Evolutionary conservation across 1,139 yeast genomes (phyloP).

Genomic region (Yamadazyma triangularis): DNA sequence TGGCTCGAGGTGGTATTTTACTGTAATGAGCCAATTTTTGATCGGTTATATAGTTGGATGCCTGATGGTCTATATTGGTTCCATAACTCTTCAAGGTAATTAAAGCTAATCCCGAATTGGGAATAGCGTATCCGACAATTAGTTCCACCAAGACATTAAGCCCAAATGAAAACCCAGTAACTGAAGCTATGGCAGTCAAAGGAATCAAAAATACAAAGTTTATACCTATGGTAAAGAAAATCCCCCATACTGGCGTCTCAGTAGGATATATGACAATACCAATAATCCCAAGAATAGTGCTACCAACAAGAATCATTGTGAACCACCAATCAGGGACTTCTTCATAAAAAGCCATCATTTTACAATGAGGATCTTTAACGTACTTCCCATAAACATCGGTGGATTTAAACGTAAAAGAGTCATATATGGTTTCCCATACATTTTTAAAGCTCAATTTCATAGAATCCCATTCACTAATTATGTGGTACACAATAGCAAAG

Average conservation of each 20-base stretch:
- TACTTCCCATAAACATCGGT: conserved; percentile 47
- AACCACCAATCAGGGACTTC: conserved; percentile 68
- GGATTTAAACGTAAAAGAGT: conserved; percentile 25
- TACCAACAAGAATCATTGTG: conserved; percentile 36
- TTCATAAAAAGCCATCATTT: conserved; percentile 48
- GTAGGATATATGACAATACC: conserved; percentile 43
- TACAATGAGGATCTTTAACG: conserved; percentile 51
- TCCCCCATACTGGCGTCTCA: conserved; percentile 52
- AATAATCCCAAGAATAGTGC: conserved; percentile 45
- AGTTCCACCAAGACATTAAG: conserved; percentile 58
- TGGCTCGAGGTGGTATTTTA: conserved; percentile 55
- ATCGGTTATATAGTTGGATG: conserved; percentile 51
- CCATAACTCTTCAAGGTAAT: conserved; percentile 59
- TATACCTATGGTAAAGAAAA: conserved; percentile 51
- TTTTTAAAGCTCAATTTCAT: conserved; percentile 37
- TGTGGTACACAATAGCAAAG: conserved; percentile 36
- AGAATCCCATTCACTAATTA: conserved; percentile 41
- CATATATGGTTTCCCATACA: conserved; percentile 29
- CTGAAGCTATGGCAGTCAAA: conserved; percentile 43
- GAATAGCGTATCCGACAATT: conserved; percentile 58
- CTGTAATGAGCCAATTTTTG: conserved; percentile 61
- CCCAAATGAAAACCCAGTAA: conserved; percentile 51
- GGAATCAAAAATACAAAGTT: conserved; percentile 54
- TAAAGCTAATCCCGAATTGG: conserved; percentile 58
- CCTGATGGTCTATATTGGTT: conserved; percentile 56